Evolutionary conservation across 306 rosid genomes (phyloP), one percentile per base, ranked within the genome.

Genomic region (Castanopsis chinensis): DNA sequence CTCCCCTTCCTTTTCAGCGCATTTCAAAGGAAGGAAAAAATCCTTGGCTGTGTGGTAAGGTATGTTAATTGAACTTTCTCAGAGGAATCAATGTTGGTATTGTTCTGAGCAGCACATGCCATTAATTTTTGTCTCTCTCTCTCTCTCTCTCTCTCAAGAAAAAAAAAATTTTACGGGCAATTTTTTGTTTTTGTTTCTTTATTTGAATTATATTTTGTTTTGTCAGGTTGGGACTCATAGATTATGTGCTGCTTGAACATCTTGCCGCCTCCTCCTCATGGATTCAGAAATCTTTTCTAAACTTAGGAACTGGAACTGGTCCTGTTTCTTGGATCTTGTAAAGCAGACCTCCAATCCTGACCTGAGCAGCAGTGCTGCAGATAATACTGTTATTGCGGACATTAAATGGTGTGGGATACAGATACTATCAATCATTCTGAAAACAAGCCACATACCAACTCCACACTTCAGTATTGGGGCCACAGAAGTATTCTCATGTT

Each of bases 241-340:
- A 59, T 25, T 91, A 56, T 85, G 2, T 76, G 90, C 85, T 74
- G 84, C 86, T 60, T 90, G 78, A 70, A 86, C 86, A 71, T 94
- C 97, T 59, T 94, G 90, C 69, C 93, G 97, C 65, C 63, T 92
- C 69, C 95, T 94, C 43, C 77, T 91, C 27, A 19, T 81, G 75
- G 83, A 90, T 43, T 71, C 90, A 71, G 92, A 87, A 61, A 75
- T 74, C 70, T 94, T 94, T 83, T 71, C 86, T 5, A 84, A 90
- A 87, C 84, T 85, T 57, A 90, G 94, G 97, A 86, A 94, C 60
- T 91, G 94, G 97, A 86, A 94, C 64, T 92, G 97, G 97, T 91
- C 93, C 6, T 91, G 92, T 86, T 92, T 89, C 73, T 59, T 85
- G 71, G 87, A 81, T 43, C 84, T 92, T 11, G 25, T 85, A 80